These are phyloP conservation scores for Solanum commersonii DNA, from an alignment of 257 asterid species.

Conservation along the genomic window DNA sequence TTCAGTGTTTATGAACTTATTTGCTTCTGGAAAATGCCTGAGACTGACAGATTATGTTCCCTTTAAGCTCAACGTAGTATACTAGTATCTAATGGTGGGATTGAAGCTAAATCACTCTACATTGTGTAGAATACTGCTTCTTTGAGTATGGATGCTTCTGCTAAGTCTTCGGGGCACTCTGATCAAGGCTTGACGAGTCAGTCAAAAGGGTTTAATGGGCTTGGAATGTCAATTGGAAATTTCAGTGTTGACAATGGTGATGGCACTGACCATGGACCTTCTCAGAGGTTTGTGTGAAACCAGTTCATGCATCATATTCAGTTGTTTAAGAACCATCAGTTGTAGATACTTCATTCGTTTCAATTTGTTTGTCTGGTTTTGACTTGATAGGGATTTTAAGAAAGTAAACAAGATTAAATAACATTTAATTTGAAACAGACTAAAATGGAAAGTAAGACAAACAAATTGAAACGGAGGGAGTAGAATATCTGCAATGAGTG, in stretches of 20 bases:
- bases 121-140: conserved; percentile 52
- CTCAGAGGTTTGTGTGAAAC: conserved; percentile 61
- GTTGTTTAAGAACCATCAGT: neutral
- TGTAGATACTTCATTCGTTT: neutral
- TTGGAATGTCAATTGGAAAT: conserved; percentile 67
- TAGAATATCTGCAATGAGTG: neutral
- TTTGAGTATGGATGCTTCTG: conserved; percentile 43
- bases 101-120: neutral
- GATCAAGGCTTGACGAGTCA: conserved; percentile 53
- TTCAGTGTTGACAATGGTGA: conserved; percentile 45
- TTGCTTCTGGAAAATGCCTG: neutral
- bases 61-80: neutral
- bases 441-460: neutral
- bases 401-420: neutral
- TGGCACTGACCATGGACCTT: conserved; percentile 33
- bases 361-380: neutral
- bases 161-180: conserved; percentile 38
- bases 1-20: neutral
- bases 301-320: neutral
- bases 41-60: neutral
- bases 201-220: conserved; percentile 67
- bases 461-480: neutral
- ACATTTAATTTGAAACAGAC: neutral
- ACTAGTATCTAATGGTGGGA: neutral
- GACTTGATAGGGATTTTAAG: neutral